Conservation (phyloP, 208 protist genomes). For the Leishmania aethiopica region DNA sequence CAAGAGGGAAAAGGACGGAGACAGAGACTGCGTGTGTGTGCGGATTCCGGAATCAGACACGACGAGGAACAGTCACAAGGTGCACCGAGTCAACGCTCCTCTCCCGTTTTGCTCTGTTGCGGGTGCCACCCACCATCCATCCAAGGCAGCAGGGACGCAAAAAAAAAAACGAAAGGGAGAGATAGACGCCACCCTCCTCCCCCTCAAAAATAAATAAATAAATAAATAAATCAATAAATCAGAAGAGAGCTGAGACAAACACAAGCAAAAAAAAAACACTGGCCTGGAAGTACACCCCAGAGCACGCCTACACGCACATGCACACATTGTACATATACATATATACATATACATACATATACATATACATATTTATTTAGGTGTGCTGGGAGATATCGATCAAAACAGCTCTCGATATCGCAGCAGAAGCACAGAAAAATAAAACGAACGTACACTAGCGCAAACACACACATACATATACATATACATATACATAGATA, state of each 20-base stretch:
- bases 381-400: background rate
- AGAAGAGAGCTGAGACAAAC: background rate
- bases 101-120: background rate
- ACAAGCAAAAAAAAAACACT: background rate
- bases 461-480: background rate
- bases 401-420: background rate
- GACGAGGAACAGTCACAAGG: background rate
- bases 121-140: background rate
- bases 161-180: background rate
- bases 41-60: background rate
- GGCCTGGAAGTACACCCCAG: background rate
- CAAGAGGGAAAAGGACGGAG: too few relatives aligned
- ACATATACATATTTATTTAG: background rate
- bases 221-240: background rate
- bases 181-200: background rate
- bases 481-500: background rate
- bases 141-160: background rate
- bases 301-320: background rate
- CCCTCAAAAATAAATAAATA: background rate
- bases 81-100: background rate
- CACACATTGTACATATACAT: background rate
- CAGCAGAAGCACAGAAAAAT: too few relatives aligned
- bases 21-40: too few relatives aligned
- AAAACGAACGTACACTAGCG: background rate
- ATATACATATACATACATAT: background rate